Evolutionary conservation across 2,329 filamentous ascomycete genomes (phyloP).

Genomic region (Seiridium cupressi): DNA sequence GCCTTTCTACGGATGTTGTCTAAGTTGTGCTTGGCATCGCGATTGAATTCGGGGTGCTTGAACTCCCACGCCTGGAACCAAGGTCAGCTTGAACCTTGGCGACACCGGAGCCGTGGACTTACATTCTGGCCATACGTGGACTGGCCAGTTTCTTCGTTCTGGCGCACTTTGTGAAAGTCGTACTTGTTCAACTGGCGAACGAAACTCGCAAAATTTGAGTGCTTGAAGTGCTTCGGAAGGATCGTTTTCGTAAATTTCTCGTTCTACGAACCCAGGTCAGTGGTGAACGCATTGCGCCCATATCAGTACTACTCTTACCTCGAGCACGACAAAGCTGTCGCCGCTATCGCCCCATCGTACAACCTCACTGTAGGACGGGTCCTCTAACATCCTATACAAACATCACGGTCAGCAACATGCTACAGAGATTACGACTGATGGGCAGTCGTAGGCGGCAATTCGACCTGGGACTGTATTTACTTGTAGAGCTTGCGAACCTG

Average conservation of each 20-base stretch:
- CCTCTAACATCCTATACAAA: conserved; percentile 81
- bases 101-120: conserved; percentile 26
- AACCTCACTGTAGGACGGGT: conserved; percentile 86
- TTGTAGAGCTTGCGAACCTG: conserved; percentile 98
- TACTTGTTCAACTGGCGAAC: conserved; percentile 78
- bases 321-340: conserved; percentile 94
- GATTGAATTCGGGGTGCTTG: conserved; percentile 93
- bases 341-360: conserved; percentile 95
- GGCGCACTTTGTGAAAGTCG: conserved; percentile 85
- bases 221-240: conserved; percentile 81
- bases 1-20: conserved; percentile 97
- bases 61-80: conserved; percentile 81
- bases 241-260: conserved; percentile 88
- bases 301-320: conserved; percentile 57
- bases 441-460: not conserved
- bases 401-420: not conserved
- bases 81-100: conserved; percentile 24
- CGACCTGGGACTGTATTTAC: conserved; percentile 52
- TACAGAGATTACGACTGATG: not conserved
- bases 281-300: conserved; percentile 13
- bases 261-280: conserved; percentile 56
- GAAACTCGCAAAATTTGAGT: conserved; percentile 80
- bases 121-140: conserved; percentile 82
- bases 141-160: conserved; percentile 81
- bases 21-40: conserved; percentile 92